phyloP scores from a whole-genome alignment of 139 green algal species.

The Closterium sp. region DNA sequence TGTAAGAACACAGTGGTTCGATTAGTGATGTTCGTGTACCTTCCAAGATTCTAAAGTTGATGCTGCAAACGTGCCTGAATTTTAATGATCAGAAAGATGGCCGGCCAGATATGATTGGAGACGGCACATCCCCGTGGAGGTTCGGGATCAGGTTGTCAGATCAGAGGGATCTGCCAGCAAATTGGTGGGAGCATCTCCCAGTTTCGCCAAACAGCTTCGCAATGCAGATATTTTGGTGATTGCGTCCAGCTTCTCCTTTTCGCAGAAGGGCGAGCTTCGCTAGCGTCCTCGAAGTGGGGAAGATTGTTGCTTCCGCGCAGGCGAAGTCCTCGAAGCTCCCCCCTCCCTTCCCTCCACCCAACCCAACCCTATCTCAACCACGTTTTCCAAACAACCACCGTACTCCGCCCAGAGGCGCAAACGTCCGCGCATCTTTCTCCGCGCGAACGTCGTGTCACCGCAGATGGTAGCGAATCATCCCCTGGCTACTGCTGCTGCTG shows the following conservation, averaged over 20 bases:
- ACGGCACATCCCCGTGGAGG: neutral
- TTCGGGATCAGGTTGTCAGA: neutral
- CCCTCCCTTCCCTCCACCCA: neutral
- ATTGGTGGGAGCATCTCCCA: no score
- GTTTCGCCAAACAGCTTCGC: no score
- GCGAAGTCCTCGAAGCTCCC: neutral
- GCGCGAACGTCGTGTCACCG: no score
- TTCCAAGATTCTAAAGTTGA: neutral
- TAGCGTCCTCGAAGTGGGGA: neutral
- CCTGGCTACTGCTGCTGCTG: neutral
- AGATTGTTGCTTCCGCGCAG: neutral
- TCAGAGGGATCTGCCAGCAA: no score
- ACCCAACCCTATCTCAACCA: no score
- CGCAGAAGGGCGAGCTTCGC: neutral
- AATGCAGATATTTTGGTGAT: no score
- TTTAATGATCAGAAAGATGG: neutral
- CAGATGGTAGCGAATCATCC: neutral
- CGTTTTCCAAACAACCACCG: no score
- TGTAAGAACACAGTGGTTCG: no score
- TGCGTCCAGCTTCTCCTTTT: no score
- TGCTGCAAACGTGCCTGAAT: neutral
- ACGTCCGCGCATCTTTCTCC: neutral
- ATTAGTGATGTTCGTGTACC: no score
- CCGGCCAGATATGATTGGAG: neutral
- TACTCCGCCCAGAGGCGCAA: neutral